phyloP scores from a whole-genome alignment of 139 green algal genomes.

The Chlamydomonas incerta region DNA sequence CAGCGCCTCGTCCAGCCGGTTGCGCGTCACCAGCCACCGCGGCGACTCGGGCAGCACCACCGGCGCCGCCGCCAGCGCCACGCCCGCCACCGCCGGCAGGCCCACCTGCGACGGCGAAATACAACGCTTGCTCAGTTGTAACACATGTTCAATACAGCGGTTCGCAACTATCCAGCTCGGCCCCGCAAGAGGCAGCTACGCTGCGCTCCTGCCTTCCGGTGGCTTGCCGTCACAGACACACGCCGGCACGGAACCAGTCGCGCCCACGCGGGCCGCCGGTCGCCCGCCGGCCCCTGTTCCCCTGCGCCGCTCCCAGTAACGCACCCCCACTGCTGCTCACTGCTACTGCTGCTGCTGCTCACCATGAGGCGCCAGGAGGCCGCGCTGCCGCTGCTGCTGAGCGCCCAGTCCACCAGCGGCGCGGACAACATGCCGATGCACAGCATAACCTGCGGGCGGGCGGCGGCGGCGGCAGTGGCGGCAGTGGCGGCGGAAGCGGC shows the following conservation, averaged over 20 bases:
- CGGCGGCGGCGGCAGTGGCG: no score
- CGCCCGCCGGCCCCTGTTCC: no score
- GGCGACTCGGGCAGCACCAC: conserved; percentile 84
- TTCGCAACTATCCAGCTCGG: no score
- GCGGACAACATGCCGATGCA: conserved; percentile 82
- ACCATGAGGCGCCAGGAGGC: conserved; percentile 24
- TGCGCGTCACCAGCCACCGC: conserved; percentile 80
- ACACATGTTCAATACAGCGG: no score
- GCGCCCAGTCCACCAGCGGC: conserved; percentile 67
- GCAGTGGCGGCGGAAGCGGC: no score
- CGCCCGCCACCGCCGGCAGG: conserved; percentile 63
- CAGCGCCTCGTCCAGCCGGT: conserved; percentile 78
- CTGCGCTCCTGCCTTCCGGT: no score
- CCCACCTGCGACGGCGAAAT: conserved; percentile 58
- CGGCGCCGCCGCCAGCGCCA: conserved; percentile 57
- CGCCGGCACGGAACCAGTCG: no score
- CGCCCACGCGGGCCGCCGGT: no score
- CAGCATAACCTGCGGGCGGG: conserved; percentile 70
- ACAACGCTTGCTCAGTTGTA: no score
- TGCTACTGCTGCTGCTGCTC: conserved; percentile 59
- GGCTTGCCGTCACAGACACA: no score
- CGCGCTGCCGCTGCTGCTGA: conserved; percentile 38
- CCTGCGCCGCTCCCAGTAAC: no score
- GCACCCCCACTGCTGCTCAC: conserved; percentile 60
- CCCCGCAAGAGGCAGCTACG: no score